Conservation (phyloP, 352 stramenopile genomes). For the Phytophthora lateralis region DNA sequence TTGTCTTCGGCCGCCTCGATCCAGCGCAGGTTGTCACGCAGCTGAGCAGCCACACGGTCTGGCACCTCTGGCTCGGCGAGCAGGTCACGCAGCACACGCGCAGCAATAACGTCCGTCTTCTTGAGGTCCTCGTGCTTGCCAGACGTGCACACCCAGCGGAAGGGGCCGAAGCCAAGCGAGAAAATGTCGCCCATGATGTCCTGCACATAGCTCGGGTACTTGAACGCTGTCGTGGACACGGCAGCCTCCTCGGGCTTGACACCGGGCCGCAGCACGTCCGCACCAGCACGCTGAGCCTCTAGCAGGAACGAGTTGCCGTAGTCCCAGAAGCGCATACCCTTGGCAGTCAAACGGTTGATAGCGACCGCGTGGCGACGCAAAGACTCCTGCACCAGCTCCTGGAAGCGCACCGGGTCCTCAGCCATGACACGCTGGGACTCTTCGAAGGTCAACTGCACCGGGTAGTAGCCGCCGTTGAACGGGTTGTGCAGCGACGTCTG, state of each 20-base stretch:
- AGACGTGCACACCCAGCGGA: constrained; percentile 90
- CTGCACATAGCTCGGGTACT: constrained; percentile 90
- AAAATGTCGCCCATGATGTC: constrained; percentile 94
- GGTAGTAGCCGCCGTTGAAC: constrained; percentile 91
- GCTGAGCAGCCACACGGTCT: constrained; percentile 66
- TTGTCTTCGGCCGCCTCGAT: constrained; percentile 87
- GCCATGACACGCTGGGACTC: constrained; percentile 86
- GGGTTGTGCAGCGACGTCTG: constrained; percentile 92
- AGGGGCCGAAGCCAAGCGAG: constrained; percentile 89
- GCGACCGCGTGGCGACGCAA: constrained; percentile 78
- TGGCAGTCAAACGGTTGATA: constrained; percentile 78
- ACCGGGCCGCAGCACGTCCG: constrained; percentile 59
- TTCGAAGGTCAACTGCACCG: constrained; percentile 81
- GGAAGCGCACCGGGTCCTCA: constrained; percentile 74
- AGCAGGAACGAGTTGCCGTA: constrained; percentile 92
- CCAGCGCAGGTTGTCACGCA: constrained; percentile 87
- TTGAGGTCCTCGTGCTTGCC: constrained; percentile 64
- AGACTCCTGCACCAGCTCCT: constrained; percentile 78
- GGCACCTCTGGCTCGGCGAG: constrained; percentile 50
- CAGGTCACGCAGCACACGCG: constrained; percentile 70
- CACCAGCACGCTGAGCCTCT: constrained; percentile 81
- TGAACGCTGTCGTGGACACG: constrained; percentile 81
- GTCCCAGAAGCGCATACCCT: constrained; percentile 91
- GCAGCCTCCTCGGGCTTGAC: constrained; percentile 55
- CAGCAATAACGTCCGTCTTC: constrained; percentile 82